A percentile compares a stretch with the other conserved stretches of the same genome.
These are phyloP conservation scores for Chlorella vulgaris DNA, from an alignment of 139 green algal species.

Conservation along the genomic window DNA sequence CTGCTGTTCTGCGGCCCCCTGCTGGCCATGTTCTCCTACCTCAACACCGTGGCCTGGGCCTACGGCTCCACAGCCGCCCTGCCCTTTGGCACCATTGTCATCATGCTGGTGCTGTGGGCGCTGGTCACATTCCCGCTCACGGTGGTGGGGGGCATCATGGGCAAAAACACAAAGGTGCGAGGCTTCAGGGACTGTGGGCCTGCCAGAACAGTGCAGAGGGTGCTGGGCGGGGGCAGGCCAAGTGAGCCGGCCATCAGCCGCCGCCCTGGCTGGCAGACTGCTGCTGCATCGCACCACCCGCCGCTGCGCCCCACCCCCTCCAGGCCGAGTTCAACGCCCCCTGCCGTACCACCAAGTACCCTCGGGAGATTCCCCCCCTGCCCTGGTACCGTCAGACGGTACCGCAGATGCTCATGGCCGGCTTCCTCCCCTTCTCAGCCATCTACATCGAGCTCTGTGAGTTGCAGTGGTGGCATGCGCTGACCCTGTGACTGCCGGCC, in stretches of 20 bases:
- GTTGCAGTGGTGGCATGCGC: background rate
- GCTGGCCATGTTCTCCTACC: constrained; percentile 77
- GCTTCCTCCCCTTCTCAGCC: constrained; percentile 95
- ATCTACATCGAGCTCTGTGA: constrained; percentile 97
- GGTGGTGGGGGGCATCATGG: constrained; percentile 86
- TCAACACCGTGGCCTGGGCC: constrained; percentile 78
- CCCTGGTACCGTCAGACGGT: constrained; percentile 88
- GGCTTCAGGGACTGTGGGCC: no score
- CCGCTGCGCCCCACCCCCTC: no score
- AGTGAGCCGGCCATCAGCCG: no score
- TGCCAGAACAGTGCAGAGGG: no score
- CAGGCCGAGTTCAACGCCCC: constrained; percentile 78
- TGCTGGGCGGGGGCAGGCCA: background rate
- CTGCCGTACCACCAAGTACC: constrained; percentile 90
- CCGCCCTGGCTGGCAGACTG: no score
- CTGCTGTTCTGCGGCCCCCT: constrained; percentile 81
- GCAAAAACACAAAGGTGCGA: constrained; percentile 74
- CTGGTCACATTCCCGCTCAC: constrained; percentile 92
- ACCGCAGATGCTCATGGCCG: constrained; percentile 93
- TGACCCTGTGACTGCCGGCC: background rate
- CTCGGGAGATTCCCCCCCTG: constrained; percentile 78
- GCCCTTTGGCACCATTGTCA: constrained; percentile 87
- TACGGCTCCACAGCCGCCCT: constrained; percentile 81
- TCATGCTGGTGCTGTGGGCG: constrained; percentile 87
- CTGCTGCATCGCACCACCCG: no score